phyloP scores from a whole-genome alignment of 306 rosid species.

The Cucurbita argyrosperma region DNA sequence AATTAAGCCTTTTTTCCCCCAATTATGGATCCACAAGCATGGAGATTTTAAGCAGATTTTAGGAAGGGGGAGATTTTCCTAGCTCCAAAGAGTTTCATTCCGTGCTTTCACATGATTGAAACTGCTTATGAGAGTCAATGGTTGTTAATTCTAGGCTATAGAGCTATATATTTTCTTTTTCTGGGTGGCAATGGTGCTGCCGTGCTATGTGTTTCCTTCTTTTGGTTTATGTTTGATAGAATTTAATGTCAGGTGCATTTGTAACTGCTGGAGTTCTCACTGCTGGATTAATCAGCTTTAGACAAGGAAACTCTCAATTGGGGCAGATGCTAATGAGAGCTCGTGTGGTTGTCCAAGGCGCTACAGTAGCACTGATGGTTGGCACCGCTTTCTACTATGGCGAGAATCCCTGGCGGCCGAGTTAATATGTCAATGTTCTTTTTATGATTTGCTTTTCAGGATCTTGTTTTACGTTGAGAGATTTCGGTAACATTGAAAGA shows the following conservation, averaged over 20 bases:
- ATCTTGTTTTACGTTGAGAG: background rate
- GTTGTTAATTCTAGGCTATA: background rate
- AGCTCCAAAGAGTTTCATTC: background rate
- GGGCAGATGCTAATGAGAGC: constrained; percentile 93
- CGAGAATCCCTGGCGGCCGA: constrained; percentile 58
- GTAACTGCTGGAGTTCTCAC: constrained; percentile 78
- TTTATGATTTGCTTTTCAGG: background rate
- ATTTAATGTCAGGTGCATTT: constrained; percentile 49
- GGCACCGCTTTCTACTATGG: constrained; percentile 81
- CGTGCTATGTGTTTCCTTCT: background rate
- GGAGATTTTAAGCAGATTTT: background rate
- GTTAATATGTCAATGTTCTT: constrained; percentile 8
- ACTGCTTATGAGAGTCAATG: background rate
- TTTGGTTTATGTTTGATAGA: background rate
- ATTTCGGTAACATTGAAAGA: background rate
- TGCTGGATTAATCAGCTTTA: constrained; percentile 74
- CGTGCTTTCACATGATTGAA: background rate
- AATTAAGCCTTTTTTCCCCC: background rate
- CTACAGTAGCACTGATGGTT: constrained; percentile 82
- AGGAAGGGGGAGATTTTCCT: background rate
- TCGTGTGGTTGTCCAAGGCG: constrained; percentile 85
- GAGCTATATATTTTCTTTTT: background rate
- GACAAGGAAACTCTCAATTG: constrained; percentile 66
- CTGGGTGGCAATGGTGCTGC: background rate
- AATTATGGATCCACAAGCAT: background rate